A percentile compares a stretch with the other conserved stretches of the same genome.
Conservation (phyloP, 208 protist genomes). For the Trypanosoma congolense region DNA sequence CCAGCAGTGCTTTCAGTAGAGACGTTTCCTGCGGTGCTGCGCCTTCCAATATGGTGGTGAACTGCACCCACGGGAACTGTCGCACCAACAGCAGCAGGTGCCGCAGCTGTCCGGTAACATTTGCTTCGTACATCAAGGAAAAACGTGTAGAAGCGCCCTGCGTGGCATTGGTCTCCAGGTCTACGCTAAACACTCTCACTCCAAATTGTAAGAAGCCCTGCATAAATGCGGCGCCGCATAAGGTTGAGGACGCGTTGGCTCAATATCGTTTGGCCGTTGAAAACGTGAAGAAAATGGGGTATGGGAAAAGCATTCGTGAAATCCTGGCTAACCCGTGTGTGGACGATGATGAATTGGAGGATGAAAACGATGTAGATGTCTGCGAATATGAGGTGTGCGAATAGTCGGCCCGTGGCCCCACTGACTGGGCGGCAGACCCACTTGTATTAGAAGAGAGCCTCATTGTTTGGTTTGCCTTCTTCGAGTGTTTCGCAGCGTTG, state of each 20-base stretch:
- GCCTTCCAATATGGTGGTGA: too few relatives aligned
- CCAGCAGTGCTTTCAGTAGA: too few relatives aligned
- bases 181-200: not conserved
- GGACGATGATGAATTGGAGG: slow-evolving; percentile 16
- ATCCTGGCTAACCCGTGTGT: slow-evolving; percentile 9
- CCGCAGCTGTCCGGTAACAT: slow-evolving; percentile 14
- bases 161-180: not conserved
- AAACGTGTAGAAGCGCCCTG: too few relatives aligned
- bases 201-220: not conserved
- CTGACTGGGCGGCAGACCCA: too few relatives aligned
- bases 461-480: too few relatives aligned
- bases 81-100: not conserved
- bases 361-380: slow-evolving; percentile 8
- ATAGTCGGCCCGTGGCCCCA: too few relatives aligned
- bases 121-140: not conserved
- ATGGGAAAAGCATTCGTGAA: slow-evolving; percentile 18
- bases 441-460: too few relatives aligned
- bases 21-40: too few relatives aligned
- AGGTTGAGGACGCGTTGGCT: not conserved
- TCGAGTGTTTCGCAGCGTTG: too few relatives aligned
- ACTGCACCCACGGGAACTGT: too few relatives aligned
- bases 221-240: not conserved
- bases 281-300: slow-evolving; percentile 13
- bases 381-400: not conserved
- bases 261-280: slow-evolving; percentile 27